Evolutionary conservation across 768 basidiomycete species (phyloP).

Genomic region (Punctularia strigosozonata): DNA sequence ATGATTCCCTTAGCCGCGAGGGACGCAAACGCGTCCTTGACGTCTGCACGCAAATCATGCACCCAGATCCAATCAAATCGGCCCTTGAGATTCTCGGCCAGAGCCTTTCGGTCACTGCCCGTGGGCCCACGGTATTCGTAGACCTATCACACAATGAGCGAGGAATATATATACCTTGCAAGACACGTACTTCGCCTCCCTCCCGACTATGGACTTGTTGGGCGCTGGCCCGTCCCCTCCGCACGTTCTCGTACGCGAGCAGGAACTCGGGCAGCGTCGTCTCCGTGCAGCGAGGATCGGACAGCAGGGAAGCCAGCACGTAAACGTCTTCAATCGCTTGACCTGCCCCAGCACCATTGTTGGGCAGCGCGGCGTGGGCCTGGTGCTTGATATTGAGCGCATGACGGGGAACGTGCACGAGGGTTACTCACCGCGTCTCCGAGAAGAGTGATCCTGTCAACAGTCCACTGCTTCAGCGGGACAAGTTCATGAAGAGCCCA

Average conservation of each 20-base stretch:
- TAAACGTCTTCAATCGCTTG: slow-evolving; percentile 1
- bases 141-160: background rate
- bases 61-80: background rate
- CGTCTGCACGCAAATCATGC: background rate
- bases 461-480: background rate
- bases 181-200: background rate
- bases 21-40: background rate
- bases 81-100: background rate
- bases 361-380: background rate
- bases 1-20: background rate
- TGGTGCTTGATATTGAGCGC: background rate
- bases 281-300: background rate
- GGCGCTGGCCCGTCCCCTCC: background rate
- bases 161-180: background rate
- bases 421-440: background rate
- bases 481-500: slow-evolving; percentile 1
- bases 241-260: background rate
- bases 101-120: background rate
- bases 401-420: background rate
- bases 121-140: background rate
- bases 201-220: background rate
- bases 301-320: background rate
- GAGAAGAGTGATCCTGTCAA: background rate
- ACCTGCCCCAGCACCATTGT: slow-evolving; percentile 1
- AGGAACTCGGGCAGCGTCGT: background rate